A percentile compares a stretch with the other conserved stretches of the same genome.
Conservation (phyloP, 495 filamentous ascomycete genomes). For the Monascus purpureus region DNA sequence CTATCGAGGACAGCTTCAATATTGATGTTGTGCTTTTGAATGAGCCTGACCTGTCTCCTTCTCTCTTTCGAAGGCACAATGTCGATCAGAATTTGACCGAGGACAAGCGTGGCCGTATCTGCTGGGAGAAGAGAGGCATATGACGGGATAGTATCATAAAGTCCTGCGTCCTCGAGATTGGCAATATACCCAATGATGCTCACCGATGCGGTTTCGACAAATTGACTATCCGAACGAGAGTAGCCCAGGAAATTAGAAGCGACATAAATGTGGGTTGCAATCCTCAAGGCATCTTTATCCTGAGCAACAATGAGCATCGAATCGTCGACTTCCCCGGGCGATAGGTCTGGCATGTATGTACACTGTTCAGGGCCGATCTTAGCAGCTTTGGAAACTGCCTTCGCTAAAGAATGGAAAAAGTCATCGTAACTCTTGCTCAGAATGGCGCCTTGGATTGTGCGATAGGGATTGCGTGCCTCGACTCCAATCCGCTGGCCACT, state of each 20-base stretch:
- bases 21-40: constrained; percentile 39
- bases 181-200: constrained; percentile 65
- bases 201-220: constrained; percentile 18
- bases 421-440: constrained; percentile 23
- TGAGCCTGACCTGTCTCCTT: constrained; percentile 32
- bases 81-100: constrained; percentile 44
- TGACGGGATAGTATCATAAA: constrained; percentile 64
- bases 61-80: constrained; percentile 44
- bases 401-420: constrained; percentile 24
- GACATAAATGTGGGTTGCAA: constrained; percentile 37
- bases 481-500: constrained; percentile 21
- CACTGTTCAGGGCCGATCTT: constrained; percentile 7
- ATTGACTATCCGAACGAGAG: constrained; percentile 18
- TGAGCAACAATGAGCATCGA: constrained; percentile 24
- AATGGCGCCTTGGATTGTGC: constrained; percentile 34
- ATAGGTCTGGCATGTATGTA: constrained; percentile 20
- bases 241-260: constrained; percentile 25
- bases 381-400: constrained; percentile 22
- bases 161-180: constrained; percentile 50
- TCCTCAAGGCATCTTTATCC: constrained; percentile 26
- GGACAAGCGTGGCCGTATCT: constrained; percentile 23
- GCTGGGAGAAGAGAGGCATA: constrained; percentile 67
- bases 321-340: constrained; percentile 15
- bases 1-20: constrained; percentile 35
- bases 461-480: constrained; percentile 31